These are phyloP conservation scores for Collybiopsis confluens DNA, from an alignment of 768 basidiomycete species.

Conservation along the genomic window DNA sequence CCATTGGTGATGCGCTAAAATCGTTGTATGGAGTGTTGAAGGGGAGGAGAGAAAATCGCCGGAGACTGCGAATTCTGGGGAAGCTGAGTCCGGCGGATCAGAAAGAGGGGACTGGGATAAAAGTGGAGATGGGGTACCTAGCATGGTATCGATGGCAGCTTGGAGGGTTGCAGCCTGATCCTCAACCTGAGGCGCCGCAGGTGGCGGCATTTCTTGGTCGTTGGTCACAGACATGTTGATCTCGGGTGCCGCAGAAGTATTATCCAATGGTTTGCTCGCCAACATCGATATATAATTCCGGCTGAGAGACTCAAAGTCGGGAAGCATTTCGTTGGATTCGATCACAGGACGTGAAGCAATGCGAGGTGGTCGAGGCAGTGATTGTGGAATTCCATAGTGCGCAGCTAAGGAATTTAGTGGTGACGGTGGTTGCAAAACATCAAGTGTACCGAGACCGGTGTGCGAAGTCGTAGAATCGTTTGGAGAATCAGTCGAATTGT, in stretches of 20 bases:
- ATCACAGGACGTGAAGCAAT: slow-evolving; percentile 41
- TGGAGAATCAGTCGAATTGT: slow-evolving; percentile 38
- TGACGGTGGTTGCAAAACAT: slow-evolving; percentile 60
- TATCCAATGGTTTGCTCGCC: slow-evolving; percentile 41
- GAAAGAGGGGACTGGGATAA: not conserved
- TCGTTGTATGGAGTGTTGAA: slow-evolving; percentile 18
- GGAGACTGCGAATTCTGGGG: slow-evolving; percentile 10
- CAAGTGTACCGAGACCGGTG: slow-evolving; percentile 59
- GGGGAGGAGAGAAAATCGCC: slow-evolving; percentile 30
- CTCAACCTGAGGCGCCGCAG: slow-evolving; percentile 10
- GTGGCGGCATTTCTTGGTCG: slow-evolving; percentile 20
- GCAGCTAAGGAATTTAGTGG: slow-evolving; percentile 59
- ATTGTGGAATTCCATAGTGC: slow-evolving; percentile 77
- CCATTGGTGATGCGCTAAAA: slow-evolving; percentile 28
- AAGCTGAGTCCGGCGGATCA: slow-evolving; percentile 8
- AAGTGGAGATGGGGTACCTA: slow-evolving; percentile 12
- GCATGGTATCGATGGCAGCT: slow-evolving; percentile 11
- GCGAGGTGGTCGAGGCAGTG: slow-evolving; percentile 63
- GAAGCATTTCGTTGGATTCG: slow-evolving; percentile 21
- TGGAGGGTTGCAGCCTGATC: slow-evolving; percentile 20
- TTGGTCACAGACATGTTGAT: slow-evolving; percentile 25
- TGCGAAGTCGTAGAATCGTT: slow-evolving; percentile 33
- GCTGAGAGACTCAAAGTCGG: slow-evolving; percentile 48
- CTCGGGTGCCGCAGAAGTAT: slow-evolving; percentile 19
- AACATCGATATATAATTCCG: slow-evolving; percentile 72